These are phyloP conservation scores for Coniochaeta hoffmannii DNA, from an alignment of 2,329 filamentous ascomycete species.

Conservation along the genomic window DNA sequence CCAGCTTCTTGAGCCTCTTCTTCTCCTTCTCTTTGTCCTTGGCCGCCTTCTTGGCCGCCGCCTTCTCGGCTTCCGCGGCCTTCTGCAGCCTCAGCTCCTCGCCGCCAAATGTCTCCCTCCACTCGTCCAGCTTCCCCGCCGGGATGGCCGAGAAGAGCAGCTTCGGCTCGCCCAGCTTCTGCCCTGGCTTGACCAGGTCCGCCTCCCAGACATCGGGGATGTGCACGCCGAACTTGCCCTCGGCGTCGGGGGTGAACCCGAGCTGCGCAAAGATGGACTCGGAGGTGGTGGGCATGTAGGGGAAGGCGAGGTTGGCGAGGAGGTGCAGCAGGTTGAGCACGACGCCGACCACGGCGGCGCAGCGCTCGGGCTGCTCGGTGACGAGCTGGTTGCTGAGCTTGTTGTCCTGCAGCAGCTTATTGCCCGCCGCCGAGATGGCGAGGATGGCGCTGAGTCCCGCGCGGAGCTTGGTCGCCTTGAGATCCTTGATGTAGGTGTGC, in stretches of 20 bases:
- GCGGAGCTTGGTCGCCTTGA: slow-evolving; percentile 66
- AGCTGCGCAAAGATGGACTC: slow-evolving; percentile 73
- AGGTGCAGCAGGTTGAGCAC: slow-evolving; percentile 79
- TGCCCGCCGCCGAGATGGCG: slow-evolving; percentile 46
- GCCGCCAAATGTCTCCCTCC: slow-evolving; percentile 69
- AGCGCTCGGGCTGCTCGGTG: slow-evolving; percentile 45
- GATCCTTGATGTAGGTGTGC: slow-evolving; percentile 57
- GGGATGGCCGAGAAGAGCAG: slow-evolving; percentile 81
- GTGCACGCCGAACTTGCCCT: slow-evolving; percentile 32
- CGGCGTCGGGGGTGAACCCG: slow-evolving; percentile 30
- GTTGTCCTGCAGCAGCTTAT: slow-evolving; percentile 39
- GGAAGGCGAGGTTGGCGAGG: slow-evolving; percentile 68
- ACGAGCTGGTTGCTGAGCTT: slow-evolving; percentile 37
- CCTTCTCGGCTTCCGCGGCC: slow-evolving; percentile 44
- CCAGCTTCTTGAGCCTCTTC: slow-evolving; percentile 32
- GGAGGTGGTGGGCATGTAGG: slow-evolving; percentile 79
- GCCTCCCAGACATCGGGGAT: slow-evolving; percentile 61
- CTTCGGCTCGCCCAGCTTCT: slow-evolving; percentile 72
- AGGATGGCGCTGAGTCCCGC: slow-evolving; percentile 53
- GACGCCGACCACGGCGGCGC: slow-evolving; percentile 59
- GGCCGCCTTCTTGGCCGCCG: slow-evolving; percentile 42
- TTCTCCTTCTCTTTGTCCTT: slow-evolving; percentile 44
- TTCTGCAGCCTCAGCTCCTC: slow-evolving; percentile 62
- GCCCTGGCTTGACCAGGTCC: slow-evolving; percentile 59
- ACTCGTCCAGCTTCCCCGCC: slow-evolving; percentile 72